Base-by-base conservation (phyloP, 2,329 filamentous ascomycete species). In the Harringtonia lauricola region DNA sequence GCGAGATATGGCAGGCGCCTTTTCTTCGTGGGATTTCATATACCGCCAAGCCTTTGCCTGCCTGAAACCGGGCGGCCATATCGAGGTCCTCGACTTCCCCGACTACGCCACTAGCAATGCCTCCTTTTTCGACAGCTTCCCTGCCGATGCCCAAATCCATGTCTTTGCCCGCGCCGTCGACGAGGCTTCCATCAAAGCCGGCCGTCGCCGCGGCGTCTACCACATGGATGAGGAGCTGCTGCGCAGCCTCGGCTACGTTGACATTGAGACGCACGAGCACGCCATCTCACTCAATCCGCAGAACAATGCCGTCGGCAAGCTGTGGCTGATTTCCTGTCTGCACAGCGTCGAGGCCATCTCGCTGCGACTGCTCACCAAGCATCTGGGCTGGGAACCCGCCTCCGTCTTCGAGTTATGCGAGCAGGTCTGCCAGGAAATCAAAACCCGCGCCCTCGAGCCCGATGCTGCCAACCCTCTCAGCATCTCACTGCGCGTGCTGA, bases 1-100 rank as follows among this genome's bases (percentile, higher is more conserved):
- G 44, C 68, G 75, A 6, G 64, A 70, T 48, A 67, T 79, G 65
- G 61, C 70, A 17, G 75, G 73, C 10, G 66, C 74, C 10, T 77
- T 79, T 54, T 57, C 59, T 0, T 69, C 78, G 55, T 79, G 75
- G 75, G 53, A 59, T 29, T 67, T 65, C 47, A 66, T 79, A 22
- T 78, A 76, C 54, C 56, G 63, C 49, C 70, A 73, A 49, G 66
- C 69, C 2, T 72, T 67, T 52, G 60, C 64, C 31, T 74, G 71
- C 46, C 58, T 77, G 31, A 72, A 70, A 45, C 61, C 63, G 1
- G 71, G 71, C n/a, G 70, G 69, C 37, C 73, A 68, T 65, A 58
- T 74, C 30, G 71, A 74, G 49, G 64, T 71, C 34, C 67, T 67
- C 38, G 58, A 64, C 47, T 62, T 59, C 49, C 49, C 65, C 55